Evolutionary conservation across 2,329 filamentous ascomycete species (phyloP).

Genomic region (Akanthomyces lecanii): DNA sequence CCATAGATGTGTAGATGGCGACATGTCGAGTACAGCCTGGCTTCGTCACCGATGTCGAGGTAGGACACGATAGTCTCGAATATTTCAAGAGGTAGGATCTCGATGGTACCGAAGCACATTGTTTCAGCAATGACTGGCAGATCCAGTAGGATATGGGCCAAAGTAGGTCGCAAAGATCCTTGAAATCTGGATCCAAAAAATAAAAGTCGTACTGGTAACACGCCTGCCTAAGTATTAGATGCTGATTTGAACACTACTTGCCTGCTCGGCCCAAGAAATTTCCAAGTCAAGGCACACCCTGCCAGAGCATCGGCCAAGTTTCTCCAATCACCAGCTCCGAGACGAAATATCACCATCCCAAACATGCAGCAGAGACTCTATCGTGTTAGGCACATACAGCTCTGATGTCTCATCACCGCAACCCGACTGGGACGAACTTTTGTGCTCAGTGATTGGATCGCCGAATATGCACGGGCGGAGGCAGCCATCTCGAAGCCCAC

Average conservation of each 20-base stretch:
- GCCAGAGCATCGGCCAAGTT: neutral
- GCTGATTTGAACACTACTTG: too few relatives aligned
- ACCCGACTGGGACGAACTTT: neutral
- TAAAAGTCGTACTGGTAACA: too few relatives aligned
- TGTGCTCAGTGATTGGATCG: neutral
- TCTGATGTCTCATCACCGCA: neutral
- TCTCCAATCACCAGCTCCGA: neutral
- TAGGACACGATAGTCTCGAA: conserved; percentile 5
- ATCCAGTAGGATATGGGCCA: neutral
- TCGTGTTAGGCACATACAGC: neutral
- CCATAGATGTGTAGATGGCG: neutral
- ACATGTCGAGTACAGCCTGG: conserved; percentile 7
- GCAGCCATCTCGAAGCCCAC: neutral
- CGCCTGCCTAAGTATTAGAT: neutral
- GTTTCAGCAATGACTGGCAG: neutral
- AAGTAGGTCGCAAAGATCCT: neutral
- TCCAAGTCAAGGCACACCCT: neutral
- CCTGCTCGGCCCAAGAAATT: neutral
- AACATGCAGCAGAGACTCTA: neutral
- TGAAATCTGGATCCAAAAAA: too few relatives aligned
- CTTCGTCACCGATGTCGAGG: conserved; percentile 1
- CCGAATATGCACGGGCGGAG: neutral
- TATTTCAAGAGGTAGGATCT: neutral
- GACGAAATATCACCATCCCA: neutral
- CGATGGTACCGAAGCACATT: neutral